Evolutionary conservation across 179 eudicot species (phyloP).

Genomic region (Amaranthus tricolor): DNA sequence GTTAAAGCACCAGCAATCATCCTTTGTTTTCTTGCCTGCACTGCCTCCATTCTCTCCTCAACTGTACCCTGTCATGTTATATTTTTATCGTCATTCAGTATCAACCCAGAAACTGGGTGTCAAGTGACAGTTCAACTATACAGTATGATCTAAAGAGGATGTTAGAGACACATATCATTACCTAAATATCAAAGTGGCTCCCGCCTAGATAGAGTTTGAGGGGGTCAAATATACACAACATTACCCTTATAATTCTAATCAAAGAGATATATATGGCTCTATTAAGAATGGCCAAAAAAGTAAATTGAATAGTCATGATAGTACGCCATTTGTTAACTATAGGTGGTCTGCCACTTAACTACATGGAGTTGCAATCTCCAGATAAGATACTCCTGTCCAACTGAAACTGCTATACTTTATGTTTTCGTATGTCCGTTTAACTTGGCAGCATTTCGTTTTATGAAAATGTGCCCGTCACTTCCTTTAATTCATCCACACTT

Average conservation of each 20-base stretch:
- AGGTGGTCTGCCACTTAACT: neutral
- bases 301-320: neutral
- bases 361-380: too few relatives aligned
- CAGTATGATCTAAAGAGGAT: neutral
- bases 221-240: too few relatives aligned
- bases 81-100: neutral
- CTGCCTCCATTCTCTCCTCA: constrained; percentile 98
- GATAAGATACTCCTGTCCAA: too few relatives aligned
- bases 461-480: too few relatives aligned
- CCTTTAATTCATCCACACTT: too few relatives aligned
- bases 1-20: constrained; percentile 97
- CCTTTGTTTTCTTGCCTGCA: constrained; percentile 93
- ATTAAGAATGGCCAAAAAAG: neutral
- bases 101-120: neutral
- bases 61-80: constrained; percentile 69
- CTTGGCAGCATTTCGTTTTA: too few relatives aligned
- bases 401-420: too few relatives aligned
- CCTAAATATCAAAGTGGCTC: too few relatives aligned
- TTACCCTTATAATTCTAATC: too few relatives aligned
- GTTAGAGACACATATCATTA: neutral
- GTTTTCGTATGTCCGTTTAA: too few relatives aligned
- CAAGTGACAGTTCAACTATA: neutral
- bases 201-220: too few relatives aligned
- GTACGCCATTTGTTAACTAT: neutral
- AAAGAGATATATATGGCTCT: too few relatives aligned